phyloP scores from a whole-genome alignment of 768 basidiomycete species.

The Sporobolomyces roseus region DNA sequence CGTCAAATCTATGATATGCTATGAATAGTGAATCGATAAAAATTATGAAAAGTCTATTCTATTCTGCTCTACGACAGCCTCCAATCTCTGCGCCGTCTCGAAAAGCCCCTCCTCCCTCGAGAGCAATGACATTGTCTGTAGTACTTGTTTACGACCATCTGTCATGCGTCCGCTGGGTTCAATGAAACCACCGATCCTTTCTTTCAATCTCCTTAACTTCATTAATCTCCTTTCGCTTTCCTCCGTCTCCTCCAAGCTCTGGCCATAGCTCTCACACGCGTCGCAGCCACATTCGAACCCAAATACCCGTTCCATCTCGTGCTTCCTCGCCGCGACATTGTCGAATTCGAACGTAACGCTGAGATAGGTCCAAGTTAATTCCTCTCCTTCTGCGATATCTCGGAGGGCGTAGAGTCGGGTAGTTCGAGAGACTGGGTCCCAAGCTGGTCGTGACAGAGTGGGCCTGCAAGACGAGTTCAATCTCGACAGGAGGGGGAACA shows the following conservation, averaged over 20 bases:
- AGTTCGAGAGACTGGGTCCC: conserved; percentile 18
- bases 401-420: conserved; percentile 27
- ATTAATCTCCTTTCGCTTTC: conserved; percentile 29
- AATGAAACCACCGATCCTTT: neutral
- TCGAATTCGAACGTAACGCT: conserved; percentile 38
- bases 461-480: conserved; percentile 37
- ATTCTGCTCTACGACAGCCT: too few relatives aligned
- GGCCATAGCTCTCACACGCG: conserved; percentile 1
- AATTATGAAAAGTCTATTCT: too few relatives aligned
- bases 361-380: conserved; percentile 35
- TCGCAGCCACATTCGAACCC: conserved; percentile 33
- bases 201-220: conserved; percentile 26
- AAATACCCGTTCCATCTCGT: conserved; percentile 32
- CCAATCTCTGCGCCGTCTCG: conserved; percentile 27
- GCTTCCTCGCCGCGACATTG: conserved; percentile 14
- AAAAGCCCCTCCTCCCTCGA: conserved; percentile 30
- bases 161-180: neutral
- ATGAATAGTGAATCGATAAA: too few relatives aligned
- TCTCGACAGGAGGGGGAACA: conserved; percentile 32
- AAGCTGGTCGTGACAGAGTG: conserved; percentile 26
- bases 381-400: conserved; percentile 23
- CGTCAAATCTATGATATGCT: too few relatives aligned
- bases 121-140: conserved; percentile 16
- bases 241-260: neutral
- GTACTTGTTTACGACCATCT: neutral